Base-by-base conservation (phyloP, 495 filamentous ascomycete genomes). In the Friedmanniomyces endolithicus region DNA sequence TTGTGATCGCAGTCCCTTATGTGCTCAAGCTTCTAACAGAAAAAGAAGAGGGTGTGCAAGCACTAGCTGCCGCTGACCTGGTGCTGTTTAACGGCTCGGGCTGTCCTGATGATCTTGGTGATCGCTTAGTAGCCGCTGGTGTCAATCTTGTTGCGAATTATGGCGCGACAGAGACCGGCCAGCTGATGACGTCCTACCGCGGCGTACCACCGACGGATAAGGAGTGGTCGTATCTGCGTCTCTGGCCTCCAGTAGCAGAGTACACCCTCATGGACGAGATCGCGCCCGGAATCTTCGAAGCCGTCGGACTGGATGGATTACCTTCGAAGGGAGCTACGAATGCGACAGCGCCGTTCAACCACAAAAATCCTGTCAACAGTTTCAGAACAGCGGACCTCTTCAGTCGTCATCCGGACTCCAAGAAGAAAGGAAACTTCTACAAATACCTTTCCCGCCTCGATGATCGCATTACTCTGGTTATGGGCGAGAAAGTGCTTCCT, bases 401-500 rank as follows among this genome's bases (percentile, higher is more conserved):
- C 63, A 65, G 64, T 3, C 75, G 76, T 20, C 83, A 86, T 50
- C 77, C 81, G 0, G 50, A 54, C 44, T 34, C 57, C 1, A 75
- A 72, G 7, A 74, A 79, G 17, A 66, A n/a, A n/a, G n/a, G 73
- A 0, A 69, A 75, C 53, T 72, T 75, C 4, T 88, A 81, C 78
- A 86, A 83, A 57, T 85, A 83, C 52, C 62, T 78, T 19, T 74
- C 72, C 4, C 72, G 84, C 6, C 61, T 77, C 1, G 85, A 88
- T 52, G 81, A 85, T 57, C 70, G 75, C 1, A 72, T 87, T 14
- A 81, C 77, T 0, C 72, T 87, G 8, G 61, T 76, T 6, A 87
- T 79, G 53, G 84, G 84, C 0, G 82, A 87, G 60, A 88, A 88
- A 53, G 74, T 85, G 0, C 68, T 83, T n/a, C 82, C 84, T 0